Evolutionary conservation across 306 rosid genomes (phyloP).

Genomic region (Sindora glabra): DNA sequence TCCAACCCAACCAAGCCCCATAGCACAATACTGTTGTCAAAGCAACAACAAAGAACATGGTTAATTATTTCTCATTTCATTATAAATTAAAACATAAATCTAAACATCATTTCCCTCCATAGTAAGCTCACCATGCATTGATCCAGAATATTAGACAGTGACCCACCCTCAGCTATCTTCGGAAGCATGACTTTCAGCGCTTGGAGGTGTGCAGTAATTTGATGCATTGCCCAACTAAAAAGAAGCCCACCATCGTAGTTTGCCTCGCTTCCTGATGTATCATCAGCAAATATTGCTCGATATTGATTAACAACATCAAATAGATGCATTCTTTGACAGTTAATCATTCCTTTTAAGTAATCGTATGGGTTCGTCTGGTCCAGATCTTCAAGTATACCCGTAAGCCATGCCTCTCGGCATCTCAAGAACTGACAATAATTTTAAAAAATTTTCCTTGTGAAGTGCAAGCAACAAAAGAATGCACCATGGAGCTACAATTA

Average conservation of each 20-base stretch:
- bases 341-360: constrained; percentile 83
- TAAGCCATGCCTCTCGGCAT: constrained; percentile 97
- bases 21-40: constrained; percentile 81
- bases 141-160: constrained; percentile 86
- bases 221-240: constrained; percentile 99
- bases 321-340: constrained; percentile 97
- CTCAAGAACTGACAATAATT: constrained; percentile 72
- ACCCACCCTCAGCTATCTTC: constrained; percentile 92
- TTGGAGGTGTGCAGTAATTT: constrained; percentile 76
- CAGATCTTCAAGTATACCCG: constrained; percentile 90
- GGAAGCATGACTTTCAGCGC: constrained; percentile 84
- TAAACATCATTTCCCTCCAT: not conserved
- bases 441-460: constrained; percentile 4
- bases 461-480: constrained; percentile 6
- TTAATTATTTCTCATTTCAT: constrained; percentile 19
- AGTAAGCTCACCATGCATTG: constrained; percentile 78
- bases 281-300: constrained; percentile 96
- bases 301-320: constrained; percentile 97
- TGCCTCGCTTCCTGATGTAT: constrained; percentile 95
- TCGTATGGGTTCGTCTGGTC: constrained; percentile 84
- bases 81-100: not conserved
- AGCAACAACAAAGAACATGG: constrained; percentile 15
- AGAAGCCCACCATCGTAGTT: constrained; percentile 97
- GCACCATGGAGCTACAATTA: not conserved
- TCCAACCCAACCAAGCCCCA: constrained; percentile 99